Conservation (phyloP, 2,329 filamentous ascomycete species). For the Colletotrichum australisinense region DNA sequence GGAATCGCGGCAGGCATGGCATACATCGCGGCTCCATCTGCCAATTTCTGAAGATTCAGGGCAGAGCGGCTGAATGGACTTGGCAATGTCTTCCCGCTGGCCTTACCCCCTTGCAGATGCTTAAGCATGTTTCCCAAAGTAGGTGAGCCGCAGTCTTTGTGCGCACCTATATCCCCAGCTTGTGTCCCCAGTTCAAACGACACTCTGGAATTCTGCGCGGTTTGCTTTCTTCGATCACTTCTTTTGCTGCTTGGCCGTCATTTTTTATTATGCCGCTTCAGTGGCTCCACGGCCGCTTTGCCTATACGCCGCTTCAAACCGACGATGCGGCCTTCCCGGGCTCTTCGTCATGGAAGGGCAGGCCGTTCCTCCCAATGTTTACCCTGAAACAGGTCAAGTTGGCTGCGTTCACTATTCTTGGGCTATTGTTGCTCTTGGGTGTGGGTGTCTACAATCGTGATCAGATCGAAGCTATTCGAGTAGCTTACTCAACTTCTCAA, state of each 20-base stretch:
- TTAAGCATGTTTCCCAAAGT: neutral
- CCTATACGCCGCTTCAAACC: neutral
- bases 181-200: neutral
- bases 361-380: neutral
- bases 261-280: neutral
- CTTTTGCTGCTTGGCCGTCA: neutral
- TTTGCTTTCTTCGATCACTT: no score
- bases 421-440: neutral
- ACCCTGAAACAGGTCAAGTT: neutral
- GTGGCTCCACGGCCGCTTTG: neutral
- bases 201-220: neutral
- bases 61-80: neutral
- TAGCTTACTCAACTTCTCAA: neutral
- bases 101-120: neutral
- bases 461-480: neutral
- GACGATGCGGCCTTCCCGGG: neutral
- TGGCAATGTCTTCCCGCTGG: neutral
- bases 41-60: fast-evolving
- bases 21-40: neutral
- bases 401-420: neutral
- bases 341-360: neutral
- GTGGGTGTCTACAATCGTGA: neutral
- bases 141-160: neutral
- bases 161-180: neutral
- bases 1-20: neutral